Evolutionary conservation across 2,329 filamentous ascomycete genomes (phyloP).

Genomic region (Arthrobotrys pseudoclavata): DNA sequence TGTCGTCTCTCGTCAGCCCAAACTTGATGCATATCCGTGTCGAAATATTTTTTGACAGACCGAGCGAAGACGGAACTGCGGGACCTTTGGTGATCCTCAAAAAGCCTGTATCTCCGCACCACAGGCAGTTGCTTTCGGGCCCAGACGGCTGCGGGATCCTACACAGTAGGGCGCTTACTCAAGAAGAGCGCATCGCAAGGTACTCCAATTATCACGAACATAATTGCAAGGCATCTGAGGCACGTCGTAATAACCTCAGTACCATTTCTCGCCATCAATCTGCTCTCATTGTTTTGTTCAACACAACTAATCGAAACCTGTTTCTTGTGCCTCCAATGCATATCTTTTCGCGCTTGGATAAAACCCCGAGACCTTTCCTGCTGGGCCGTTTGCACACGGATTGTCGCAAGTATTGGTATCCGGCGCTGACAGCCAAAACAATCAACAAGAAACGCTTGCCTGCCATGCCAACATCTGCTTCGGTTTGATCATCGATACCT

Average conservation of each 20-base stretch:
- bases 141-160: neutral
- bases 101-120: slow-evolving; percentile 1
- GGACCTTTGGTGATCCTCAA: slow-evolving; percentile 15
- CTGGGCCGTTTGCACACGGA: slow-evolving; percentile 33
- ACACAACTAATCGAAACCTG: slow-evolving; percentile 5
- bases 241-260: neutral
- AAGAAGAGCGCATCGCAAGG: slow-evolving; percentile 13
- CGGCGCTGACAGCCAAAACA: neutral
- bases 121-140: slow-evolving; percentile 25
- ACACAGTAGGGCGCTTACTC: slow-evolving; percentile 20
- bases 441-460: slow-evolving; percentile 21
- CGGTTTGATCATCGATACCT: slow-evolving; percentile 10
- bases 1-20: slow-evolving; percentile 44
- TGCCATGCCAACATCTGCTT: slow-evolving; percentile 15
- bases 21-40: slow-evolving; percentile 36
- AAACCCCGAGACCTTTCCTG: neutral
- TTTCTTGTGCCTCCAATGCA: slow-evolving; percentile 16
- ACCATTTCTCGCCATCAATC: neutral
- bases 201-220: neutral
- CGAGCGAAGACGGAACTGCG: slow-evolving; percentile 35
- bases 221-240: neutral
- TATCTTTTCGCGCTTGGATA: slow-evolving; percentile 43
- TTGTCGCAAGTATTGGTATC: slow-evolving; percentile 20
- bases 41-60: slow-evolving; percentile 22
- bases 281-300: neutral